Conservation (phyloP, 23 red algal genomes). For the Cyanidium caldarium region DNA sequence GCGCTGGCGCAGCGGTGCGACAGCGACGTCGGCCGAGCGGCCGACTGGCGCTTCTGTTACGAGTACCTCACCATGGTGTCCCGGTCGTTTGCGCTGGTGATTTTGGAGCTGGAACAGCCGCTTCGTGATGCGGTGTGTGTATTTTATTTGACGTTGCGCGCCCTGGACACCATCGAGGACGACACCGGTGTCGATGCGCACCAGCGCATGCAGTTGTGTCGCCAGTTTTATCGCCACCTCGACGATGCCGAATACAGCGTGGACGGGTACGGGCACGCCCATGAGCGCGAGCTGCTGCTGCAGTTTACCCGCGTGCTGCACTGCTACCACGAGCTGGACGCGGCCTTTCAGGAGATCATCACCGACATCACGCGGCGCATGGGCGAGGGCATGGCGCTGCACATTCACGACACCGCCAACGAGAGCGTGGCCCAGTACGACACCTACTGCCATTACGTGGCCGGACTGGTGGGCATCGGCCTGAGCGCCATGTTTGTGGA, state of each 20-base stretch:
- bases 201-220: conserved; percentile 28
- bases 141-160: conserved; percentile 88
- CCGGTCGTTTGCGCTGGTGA: conserved; percentile 95
- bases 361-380: conserved; percentile 78
- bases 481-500: conserved; percentile 62
- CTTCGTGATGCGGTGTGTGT: conserved; percentile 66
- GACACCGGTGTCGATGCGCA: conserved; percentile 44
- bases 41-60: conserved; percentile 61
- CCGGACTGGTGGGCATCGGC: conserved; percentile 75
- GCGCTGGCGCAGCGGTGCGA: neutral
- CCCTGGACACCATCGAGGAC: conserved; percentile 95
- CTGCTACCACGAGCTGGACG: conserved; percentile 40
- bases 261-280: neutral
- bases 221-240: conserved; percentile 23
- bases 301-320: conserved; percentile 37
- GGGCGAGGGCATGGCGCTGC: conserved; percentile 88
- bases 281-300: conserved; percentile 35
- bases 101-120: conserved; percentile 57
- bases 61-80: conserved; percentile 39
- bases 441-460: conserved; percentile 91
- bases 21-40: conserved; percentile 8
- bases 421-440: conserved; percentile 66
- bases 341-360: conserved; percentile 39
- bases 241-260: neutral
- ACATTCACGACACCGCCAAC: conserved; percentile 50